These are phyloP conservation scores for Leptographium lundbergii DNA, from an alignment of 2,329 filamentous ascomycete species.

Conservation along the genomic window DNA sequence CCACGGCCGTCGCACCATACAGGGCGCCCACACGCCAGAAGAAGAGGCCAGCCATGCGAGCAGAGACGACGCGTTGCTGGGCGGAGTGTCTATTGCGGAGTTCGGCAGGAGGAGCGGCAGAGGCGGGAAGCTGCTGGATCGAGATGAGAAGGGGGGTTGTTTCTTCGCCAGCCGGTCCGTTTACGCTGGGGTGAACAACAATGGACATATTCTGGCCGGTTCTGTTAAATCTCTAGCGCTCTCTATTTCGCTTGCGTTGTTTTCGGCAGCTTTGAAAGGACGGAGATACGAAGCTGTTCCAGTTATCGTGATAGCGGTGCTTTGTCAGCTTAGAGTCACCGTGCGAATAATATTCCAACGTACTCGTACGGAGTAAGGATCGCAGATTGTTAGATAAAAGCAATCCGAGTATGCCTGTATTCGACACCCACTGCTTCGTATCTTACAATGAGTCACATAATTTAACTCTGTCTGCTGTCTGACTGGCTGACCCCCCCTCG, in stretches of 20 bases:
- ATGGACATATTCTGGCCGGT: slow-evolving; percentile 5
- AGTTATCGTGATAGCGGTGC: background rate
- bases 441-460: no score
- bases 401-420: no score
- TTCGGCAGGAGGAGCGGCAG: background rate
- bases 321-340: background rate
- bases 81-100: background rate
- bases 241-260: background rate
- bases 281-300: background rate
- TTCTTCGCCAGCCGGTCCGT: slow-evolving; percentile 5
- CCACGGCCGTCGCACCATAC: slow-evolving; percentile 48
- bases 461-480: no score
- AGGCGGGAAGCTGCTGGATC: background rate
- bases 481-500: no score
- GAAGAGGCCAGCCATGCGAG: slow-evolving; percentile 8
- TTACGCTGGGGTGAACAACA: slow-evolving; percentile 4
- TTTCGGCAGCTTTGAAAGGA: background rate
- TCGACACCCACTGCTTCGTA: no score
- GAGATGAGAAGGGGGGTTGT: slow-evolving; percentile 9
- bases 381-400: no score
- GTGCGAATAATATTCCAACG: no score
- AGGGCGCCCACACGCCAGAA: slow-evolving; percentile 52
- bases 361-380: no score
- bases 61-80: background rate
- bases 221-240: background rate